A percentile compares a stretch with the other conserved stretches of the same genome.
phyloP scores from a whole-genome alignment of 2,329 filamentous ascomycete species.

The Xylaria digitata region DNA sequence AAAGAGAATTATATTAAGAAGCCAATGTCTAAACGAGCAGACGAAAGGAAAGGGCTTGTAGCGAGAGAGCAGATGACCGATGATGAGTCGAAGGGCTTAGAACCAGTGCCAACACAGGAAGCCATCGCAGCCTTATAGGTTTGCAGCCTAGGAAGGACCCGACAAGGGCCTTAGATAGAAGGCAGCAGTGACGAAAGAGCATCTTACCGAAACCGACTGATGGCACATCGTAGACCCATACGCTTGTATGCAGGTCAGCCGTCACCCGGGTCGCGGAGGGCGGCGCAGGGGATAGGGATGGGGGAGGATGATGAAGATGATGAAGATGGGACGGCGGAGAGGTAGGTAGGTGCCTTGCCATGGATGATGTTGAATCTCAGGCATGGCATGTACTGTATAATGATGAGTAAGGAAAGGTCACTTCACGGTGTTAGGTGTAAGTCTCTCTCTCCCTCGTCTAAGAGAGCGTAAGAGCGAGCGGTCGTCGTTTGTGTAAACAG shows the following conservation, averaged over 20 bases:
- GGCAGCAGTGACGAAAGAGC: constrained; percentile 48
- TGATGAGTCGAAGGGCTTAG: constrained; percentile 47
- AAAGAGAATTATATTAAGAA: constrained; percentile 43
- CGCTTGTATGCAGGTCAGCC: constrained; percentile 39
- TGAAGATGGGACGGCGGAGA: constrained; percentile 25
- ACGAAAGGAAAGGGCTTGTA: constrained; percentile 45
- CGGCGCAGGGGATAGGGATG: constrained; percentile 38
- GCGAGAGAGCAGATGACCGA: constrained; percentile 46
- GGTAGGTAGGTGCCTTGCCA: constrained; percentile 39
- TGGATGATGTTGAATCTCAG: constrained; percentile 23
- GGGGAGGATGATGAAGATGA: constrained; percentile 24
- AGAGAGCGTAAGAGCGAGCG: constrained; percentile 14
- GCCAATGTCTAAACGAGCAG: constrained; percentile 40
- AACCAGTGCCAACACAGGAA: constrained; percentile 45
- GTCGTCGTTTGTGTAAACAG: constrained; percentile 24
- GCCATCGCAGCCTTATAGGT: constrained; percentile 68
- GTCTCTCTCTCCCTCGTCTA: too few relatives aligned
- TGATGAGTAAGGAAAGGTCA: constrained; percentile 18
- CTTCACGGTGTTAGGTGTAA: too few relatives aligned
- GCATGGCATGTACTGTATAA: neutral
- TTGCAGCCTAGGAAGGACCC: constrained; percentile 53
- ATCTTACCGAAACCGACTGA: constrained; percentile 46
- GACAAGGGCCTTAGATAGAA: constrained; percentile 43
- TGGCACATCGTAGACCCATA: constrained; percentile 36
- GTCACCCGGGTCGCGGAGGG: constrained; percentile 36